Evolutionary conservation across 1,284 basidiomycete species (phyloP).

Genomic region (Microbotryomycetes sp.): DNA sequence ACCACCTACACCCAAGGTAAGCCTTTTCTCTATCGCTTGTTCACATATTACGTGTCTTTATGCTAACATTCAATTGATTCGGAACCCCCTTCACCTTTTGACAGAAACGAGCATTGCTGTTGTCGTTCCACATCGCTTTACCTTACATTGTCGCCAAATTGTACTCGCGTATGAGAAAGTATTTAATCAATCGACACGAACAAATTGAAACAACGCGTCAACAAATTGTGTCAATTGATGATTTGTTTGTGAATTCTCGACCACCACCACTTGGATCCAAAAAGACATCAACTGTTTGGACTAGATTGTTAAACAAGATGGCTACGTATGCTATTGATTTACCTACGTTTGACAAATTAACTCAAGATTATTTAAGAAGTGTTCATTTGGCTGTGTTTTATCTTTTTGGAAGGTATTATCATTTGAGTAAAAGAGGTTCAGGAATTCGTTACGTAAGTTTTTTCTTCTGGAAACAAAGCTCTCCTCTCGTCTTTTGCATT

Average conservation of each 20-base stretch:
- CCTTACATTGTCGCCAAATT: conserved; percentile 39
- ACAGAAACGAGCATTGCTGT: conserved; percentile 37
- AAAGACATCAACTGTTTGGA: not conserved
- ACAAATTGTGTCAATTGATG: conserved; percentile 14
- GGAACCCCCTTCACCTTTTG: too few relatives aligned
- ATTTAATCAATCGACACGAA: conserved; percentile 32
- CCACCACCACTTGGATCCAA: not conserved
- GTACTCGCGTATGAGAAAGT: conserved; percentile 30
- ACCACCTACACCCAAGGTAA: conserved; percentile 35
- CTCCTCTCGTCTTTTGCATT: not conserved
- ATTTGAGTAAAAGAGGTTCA: conserved; percentile 40
- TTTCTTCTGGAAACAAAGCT: not conserved
- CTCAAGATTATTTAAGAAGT: conserved; percentile 39
- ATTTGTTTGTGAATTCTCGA: conserved; percentile 16
- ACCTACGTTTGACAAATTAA: conserved; percentile 40
- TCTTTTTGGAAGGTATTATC: conserved; percentile 43
- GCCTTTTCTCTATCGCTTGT: conserved; percentile 5
- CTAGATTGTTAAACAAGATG: conserved; percentile 10
- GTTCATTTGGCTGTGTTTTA: conserved; percentile 46
- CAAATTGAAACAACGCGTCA: not conserved
- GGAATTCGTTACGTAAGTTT: conserved; percentile 39
- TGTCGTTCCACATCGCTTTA: conserved; percentile 39
- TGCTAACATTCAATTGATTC: too few relatives aligned
- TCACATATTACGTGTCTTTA: too few relatives aligned
- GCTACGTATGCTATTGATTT: conserved; percentile 21